Evolutionary conservation across 2,329 filamentous ascomycete species (phyloP).

Genomic region (Alternaria triticimaculans): DNA sequence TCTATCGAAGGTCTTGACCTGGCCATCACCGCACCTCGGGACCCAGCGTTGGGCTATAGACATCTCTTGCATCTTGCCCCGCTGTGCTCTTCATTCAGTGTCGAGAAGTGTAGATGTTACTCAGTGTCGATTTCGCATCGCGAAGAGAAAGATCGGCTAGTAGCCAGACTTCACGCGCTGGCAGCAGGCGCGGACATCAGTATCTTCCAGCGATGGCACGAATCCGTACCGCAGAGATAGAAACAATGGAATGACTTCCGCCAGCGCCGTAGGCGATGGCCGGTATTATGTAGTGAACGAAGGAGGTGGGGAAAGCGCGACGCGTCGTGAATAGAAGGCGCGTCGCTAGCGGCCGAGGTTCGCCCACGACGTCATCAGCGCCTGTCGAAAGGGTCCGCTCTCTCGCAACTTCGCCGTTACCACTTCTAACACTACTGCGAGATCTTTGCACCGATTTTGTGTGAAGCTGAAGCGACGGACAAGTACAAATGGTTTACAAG

Average conservation of each 20-base stretch:
- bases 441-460: not conserved
- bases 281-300: no score
- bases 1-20: not conserved
- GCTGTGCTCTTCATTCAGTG: not conserved
- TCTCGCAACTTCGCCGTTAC: not conserved
- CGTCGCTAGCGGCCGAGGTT: not conserved
- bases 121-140: not conserved
- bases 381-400: not conserved
- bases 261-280: no score
- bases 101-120: not conserved
- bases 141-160: not conserved
- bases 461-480: not conserved
- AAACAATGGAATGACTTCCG: no score
- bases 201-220: not conserved
- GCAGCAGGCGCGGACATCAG: not conserved
- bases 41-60: no score
- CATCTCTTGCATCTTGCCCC: no score
- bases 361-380: not conserved
- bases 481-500: not conserved
- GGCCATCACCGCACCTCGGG: no score
- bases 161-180: not conserved
- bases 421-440: not conserved
- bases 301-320: not conserved
- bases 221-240: no score
- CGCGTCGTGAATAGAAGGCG: not conserved